Conservation (phyloP, 2,329 filamentous ascomycete species). For the Aspergillus sojae region DNA sequence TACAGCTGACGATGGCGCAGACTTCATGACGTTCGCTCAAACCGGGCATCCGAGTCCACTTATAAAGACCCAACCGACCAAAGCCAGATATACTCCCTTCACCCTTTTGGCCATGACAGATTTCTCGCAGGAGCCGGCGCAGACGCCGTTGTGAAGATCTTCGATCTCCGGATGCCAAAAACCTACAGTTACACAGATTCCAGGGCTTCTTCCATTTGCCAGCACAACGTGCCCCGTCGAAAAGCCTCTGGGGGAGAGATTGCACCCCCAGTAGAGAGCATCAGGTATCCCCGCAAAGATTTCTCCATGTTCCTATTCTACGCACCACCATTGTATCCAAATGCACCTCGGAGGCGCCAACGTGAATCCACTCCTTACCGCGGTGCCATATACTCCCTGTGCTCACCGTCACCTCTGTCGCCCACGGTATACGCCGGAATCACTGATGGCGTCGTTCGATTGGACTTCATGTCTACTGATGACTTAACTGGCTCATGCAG, state of each 20-base stretch:
- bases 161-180: slow-evolving; percentile 59
- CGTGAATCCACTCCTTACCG: slow-evolving; percentile 38
- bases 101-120: slow-evolving; percentile 58
- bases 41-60: slow-evolving; percentile 48
- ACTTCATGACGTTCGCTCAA: slow-evolving; percentile 63
- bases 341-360: slow-evolving; percentile 15
- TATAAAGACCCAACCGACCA: slow-evolving; percentile 61
- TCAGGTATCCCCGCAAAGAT: slow-evolving; percentile 30
- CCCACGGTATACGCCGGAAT: slow-evolving; percentile 50
- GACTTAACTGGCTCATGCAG: slow-evolving; percentile 37
- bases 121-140: slow-evolving; percentile 60
- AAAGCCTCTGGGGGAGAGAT: neutral
- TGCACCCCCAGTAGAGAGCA: slow-evolving; percentile 5
- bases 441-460: slow-evolving; percentile 44
- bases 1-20: slow-evolving; percentile 30
- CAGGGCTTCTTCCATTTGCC: slow-evolving; percentile 10
- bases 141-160: slow-evolving; percentile 63
- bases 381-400: slow-evolving; percentile 49
- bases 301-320: slow-evolving; percentile 49
- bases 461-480: slow-evolving; percentile 49
- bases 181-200: slow-evolving; percentile 37
- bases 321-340: slow-evolving; percentile 19
- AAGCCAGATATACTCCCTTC: slow-evolving; percentile 61
- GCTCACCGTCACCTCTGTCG: slow-evolving; percentile 47
- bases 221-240: neutral